phyloP scores from a whole-genome alignment of 2,329 filamentous ascomycete species.

The Diaporthe nobilis region DNA sequence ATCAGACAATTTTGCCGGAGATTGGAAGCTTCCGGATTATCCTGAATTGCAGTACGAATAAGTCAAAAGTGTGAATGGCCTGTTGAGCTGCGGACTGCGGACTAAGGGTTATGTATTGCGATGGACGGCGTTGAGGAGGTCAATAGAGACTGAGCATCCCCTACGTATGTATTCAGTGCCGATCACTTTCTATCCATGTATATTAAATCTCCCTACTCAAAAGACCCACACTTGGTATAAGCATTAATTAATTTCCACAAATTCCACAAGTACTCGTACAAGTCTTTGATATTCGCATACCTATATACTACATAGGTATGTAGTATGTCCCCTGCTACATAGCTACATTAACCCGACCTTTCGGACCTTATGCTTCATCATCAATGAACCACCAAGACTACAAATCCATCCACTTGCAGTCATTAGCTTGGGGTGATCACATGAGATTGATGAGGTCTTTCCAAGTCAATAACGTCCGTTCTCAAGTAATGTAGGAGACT shows the following conservation, averaged over 20 bases:
- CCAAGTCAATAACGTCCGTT: background rate
- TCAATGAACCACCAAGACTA: background rate
- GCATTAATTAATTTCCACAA: too few species aligned
- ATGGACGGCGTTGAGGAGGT: too few species aligned
- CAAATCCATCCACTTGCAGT: background rate
- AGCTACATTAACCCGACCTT: background rate
- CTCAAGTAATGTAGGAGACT: background rate
- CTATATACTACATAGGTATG: too few species aligned
- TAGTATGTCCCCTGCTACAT: background rate
- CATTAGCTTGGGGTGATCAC: background rate
- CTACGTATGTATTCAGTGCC: too few species aligned
- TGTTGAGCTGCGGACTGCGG: background rate
- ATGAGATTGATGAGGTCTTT: background rate
- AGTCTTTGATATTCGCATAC: background rate
- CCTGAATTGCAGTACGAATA: constrained; percentile 17
- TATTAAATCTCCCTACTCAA: too few species aligned
- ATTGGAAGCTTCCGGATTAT: constrained; percentile 40
- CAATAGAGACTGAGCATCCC: too few species aligned
- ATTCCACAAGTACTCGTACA: too few species aligned
- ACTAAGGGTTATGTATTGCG: too few species aligned
- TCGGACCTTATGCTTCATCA: background rate
- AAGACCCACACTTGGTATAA: too few species aligned
- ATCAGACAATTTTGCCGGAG: constrained; percentile 35
- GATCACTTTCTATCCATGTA: too few species aligned
- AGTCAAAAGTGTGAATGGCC: background rate